These are phyloP conservation scores for Crithidia brevicula DNA, from an alignment of 208 protist species.

Conservation along the genomic window DNA sequence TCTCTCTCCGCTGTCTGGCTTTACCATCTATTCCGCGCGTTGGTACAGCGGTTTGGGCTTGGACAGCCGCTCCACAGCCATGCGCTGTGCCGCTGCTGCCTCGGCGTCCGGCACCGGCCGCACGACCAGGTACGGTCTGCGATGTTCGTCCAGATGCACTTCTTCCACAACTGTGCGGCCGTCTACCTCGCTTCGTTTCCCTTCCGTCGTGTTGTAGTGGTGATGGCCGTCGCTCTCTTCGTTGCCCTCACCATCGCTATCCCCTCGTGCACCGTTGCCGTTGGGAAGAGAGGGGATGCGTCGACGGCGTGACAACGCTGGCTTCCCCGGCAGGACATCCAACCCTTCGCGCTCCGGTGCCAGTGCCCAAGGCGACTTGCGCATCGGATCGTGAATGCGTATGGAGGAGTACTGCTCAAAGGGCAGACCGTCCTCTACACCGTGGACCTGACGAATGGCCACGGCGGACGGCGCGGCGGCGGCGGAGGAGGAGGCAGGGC, in stretches of 20 bases:
- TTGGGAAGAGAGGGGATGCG: conserved; percentile 21
- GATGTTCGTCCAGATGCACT: conserved; percentile 72
- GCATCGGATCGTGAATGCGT: conserved; percentile 51
- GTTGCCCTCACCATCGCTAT: background rate
- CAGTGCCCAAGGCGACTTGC: conserved; percentile 77
- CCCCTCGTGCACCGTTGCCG: background rate
- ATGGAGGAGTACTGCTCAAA: conserved; percentile 64
- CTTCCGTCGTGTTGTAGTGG: background rate
- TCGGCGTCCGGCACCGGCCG: conserved; percentile 53
- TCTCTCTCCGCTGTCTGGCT: too few relatives aligned
- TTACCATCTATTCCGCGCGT: conserved; percentile 22
- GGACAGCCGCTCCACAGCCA: conserved; percentile 57
- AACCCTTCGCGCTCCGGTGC: conserved; percentile 45
- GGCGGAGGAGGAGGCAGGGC: background rate
- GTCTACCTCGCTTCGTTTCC: background rate
- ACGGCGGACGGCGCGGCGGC: background rate
- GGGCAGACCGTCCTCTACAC: conserved; percentile 42
- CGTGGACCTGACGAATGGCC: conserved; percentile 17
- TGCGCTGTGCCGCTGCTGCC: conserved; percentile 50
- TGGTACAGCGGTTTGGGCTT: conserved; percentile 52
- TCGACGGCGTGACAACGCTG: conserved; percentile 36
- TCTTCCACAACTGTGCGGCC: conserved; percentile 60
- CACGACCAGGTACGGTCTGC: conserved; percentile 74
- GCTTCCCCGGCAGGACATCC: conserved; percentile 36
- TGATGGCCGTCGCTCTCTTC: background rate